Evolutionary conservation across 1,139 yeast species (phyloP), one percentile per base, ranked within the genome.

Genomic region (Protomyces lactucae-debilis): DNA sequence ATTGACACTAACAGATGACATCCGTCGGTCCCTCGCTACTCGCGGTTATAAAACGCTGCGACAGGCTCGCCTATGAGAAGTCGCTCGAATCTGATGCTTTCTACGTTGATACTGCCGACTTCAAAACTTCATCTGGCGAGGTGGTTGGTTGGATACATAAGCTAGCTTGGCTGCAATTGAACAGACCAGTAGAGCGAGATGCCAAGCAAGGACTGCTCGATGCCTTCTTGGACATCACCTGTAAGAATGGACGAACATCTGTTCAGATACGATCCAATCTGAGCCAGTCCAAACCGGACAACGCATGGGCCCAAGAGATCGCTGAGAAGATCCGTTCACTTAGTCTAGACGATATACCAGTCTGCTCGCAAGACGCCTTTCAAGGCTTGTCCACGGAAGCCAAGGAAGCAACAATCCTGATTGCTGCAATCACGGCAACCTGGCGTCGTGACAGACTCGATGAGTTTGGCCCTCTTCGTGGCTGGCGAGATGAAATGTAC

Each of bases 401-500:
- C 12, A n/a, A 43, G 25, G 12, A 18, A 21, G 14, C 18, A 21
- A 43, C 48, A n/a, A n/a, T 43, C 23, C 10, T 43, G 12, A 10
- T 43, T n/a, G 48, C 48, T 10, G 48, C 48, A 6, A 43, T 43
- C 25, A 18, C 18, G 10, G 48, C 48, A 5, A 3, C 14, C 21
- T 60, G 64, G 64, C 59, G 57, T 23, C 21, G 52, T 5, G 37
- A 56, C 0, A 72, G 74, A 0, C 6, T 28, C 8, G 32, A 28
- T 1, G 71, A 71, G 14, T 82, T 85, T 65, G 77, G 77, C 1
- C 78, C 79, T 83, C 48, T 61, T 3, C 76, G 80, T 65, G 97
- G 96, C 2, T 93, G 99, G 99, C 80, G 99, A 72, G 75, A 88
- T 73, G 99, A 93, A 75, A 79, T 83, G 52, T 93, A 90, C 74